Conservation (phyloP, 2,329 filamentous ascomycete species). For the Decorospora gaudefroyi region DNA sequence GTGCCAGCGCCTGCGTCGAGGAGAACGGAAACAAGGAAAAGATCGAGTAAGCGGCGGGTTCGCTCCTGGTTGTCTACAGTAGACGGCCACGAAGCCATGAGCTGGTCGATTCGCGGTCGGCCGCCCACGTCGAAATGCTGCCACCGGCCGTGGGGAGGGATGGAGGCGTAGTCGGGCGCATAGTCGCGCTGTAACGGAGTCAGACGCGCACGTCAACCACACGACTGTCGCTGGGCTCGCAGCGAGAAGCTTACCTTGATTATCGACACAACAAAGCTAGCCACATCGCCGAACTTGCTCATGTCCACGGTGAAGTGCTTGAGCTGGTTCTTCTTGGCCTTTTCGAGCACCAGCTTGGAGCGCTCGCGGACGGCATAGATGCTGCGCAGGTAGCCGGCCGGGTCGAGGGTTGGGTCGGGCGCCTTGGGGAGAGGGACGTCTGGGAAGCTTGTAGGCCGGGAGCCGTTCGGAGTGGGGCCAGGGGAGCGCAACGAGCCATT, state of each 20-base stretch:
- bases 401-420: constrained; percentile 85
- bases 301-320: constrained; percentile 89
- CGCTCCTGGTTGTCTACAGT: constrained; percentile 72
- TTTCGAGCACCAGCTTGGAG: constrained; percentile 72
- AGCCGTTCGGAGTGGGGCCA: constrained; percentile 50
- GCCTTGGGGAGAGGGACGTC: constrained; percentile 81
- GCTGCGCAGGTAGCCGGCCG: constrained; percentile 87
- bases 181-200: constrained; percentile 64
- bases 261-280: constrained; percentile 85
- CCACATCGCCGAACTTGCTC: constrained; percentile 79
- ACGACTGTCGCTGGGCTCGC: neutral
- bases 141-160: constrained; percentile 81
- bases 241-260: constrained; percentile 72
- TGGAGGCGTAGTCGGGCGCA: constrained; percentile 68
- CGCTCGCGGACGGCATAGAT: constrained; percentile 85
- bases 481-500: constrained; percentile 59
- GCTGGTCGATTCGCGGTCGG: constrained; percentile 70
- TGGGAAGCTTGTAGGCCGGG: constrained; percentile 58
- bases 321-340: constrained; percentile 75
- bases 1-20: constrained; percentile 88
- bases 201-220: constrained; percentile 1
- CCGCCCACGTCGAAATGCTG: constrained; percentile 85
- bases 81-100: constrained; percentile 70
- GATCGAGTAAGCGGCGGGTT: constrained; percentile 74
- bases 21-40: constrained; percentile 79